phyloP scores from a whole-genome alignment of 768 basidiomycete genomes.

The Tricholoma flavovirens region DNA sequence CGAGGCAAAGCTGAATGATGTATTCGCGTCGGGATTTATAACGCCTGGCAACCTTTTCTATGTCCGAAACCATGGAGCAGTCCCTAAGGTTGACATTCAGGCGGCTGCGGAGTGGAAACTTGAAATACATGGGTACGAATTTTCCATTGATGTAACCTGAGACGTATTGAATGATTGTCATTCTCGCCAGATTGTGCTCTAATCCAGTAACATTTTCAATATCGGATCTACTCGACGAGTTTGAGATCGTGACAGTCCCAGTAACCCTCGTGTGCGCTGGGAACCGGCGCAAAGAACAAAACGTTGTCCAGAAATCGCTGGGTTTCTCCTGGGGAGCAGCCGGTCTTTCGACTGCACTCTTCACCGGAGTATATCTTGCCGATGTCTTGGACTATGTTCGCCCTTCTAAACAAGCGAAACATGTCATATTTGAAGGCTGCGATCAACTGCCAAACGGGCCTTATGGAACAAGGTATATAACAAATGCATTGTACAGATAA shows the following conservation, averaged over 20 bases:
- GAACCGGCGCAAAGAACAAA: slow-evolving; percentile 63
- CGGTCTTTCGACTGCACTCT: slow-evolving; percentile 48
- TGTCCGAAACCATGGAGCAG: slow-evolving; percentile 61
- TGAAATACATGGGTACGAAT: slow-evolving; percentile 32
- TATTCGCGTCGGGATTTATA: slow-evolving; percentile 47
- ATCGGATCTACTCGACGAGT: slow-evolving; percentile 37
- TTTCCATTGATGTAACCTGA: not conserved
- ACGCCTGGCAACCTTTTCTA: slow-evolving; percentile 50
- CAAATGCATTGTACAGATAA: not conserved
- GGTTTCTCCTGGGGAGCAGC: slow-evolving; percentile 54
- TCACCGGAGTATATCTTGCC: slow-evolving; percentile 53
- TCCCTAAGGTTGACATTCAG: slow-evolving; percentile 39
- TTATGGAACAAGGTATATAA: slow-evolving; percentile 40
- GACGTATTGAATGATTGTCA: not conserved
- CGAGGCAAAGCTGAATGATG: slow-evolving; percentile 40
- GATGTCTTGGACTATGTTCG: slow-evolving; percentile 45
- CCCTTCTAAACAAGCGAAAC: slow-evolving; percentile 31
- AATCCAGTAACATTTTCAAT: slow-evolving; percentile 35
- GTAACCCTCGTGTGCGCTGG: slow-evolving; percentile 62
- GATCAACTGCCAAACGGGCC: slow-evolving; percentile 54
- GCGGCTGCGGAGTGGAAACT: slow-evolving; percentile 39
- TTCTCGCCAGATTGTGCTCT: slow-evolving; percentile 2
- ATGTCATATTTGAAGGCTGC: slow-evolving; percentile 55
- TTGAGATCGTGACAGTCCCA: slow-evolving; percentile 51
- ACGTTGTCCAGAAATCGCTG: slow-evolving; percentile 48